These are phyloP conservation scores for Wickerhamiella musiphila DNA, from an alignment of 805 yeast species.

Conservation along the genomic window DNA sequence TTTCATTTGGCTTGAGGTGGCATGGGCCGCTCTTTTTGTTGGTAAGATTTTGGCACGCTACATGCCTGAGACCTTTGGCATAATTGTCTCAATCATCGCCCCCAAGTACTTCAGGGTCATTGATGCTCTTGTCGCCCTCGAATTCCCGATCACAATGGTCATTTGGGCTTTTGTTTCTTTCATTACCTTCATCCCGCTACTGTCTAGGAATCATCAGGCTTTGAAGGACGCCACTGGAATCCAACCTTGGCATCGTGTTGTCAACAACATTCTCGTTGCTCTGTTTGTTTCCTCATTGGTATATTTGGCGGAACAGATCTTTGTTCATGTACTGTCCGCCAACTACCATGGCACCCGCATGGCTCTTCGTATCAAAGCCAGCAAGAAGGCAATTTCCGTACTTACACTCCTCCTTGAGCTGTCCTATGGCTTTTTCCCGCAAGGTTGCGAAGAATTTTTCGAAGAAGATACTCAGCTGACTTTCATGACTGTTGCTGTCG, in stretches of 20 bases:
- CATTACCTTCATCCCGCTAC: constrained; percentile 22
- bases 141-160: constrained; percentile 20
- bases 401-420: constrained; percentile 19
- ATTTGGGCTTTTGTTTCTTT: constrained; percentile 23
- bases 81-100: constrained; percentile 19
- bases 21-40: constrained; percentile 24
- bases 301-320: constrained; percentile 22
- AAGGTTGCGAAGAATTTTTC: constrained; percentile 20
- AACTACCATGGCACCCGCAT: constrained; percentile 25
- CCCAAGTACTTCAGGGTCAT: constrained; percentile 19
- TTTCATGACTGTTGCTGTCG: constrained; percentile 13
- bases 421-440: constrained; percentile 22
- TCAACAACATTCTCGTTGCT: constrained; percentile 23
- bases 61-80: constrained; percentile 18
- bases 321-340: constrained; percentile 24
- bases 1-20: constrained; percentile 26
- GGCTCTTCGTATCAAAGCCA: constrained; percentile 22
- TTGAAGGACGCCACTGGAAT: constrained; percentile 8
- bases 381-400: constrained; percentile 20
- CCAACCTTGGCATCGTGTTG: constrained; percentile 22
- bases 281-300: constrained; percentile 22
- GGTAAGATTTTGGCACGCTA: constrained; percentile 21
- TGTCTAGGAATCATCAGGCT: constrained; percentile 17
- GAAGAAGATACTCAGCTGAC: constrained; percentile 21
- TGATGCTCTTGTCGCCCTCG: constrained; percentile 21